Evolutionary conservation across 371 early-diverging fungal genomes (phyloP).

Genomic region (Mucor indicus): DNA sequence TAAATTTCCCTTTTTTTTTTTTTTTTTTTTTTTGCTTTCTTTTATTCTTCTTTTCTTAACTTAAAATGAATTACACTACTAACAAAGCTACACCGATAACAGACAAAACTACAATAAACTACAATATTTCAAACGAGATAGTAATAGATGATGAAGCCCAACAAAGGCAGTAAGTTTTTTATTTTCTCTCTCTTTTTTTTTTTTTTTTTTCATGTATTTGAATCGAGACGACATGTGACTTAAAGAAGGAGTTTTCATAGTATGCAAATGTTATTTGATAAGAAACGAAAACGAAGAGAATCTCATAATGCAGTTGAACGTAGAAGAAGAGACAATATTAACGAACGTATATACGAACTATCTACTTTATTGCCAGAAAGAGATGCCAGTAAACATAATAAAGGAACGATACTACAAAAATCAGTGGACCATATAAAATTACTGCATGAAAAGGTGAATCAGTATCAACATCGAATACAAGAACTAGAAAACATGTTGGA

Average conservation of each 20-base stretch:
- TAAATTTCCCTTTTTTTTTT: neutral
- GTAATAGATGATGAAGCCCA: slow-evolving; percentile 29
- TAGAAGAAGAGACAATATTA: slow-evolving; percentile 92
- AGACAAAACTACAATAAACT: neutral
- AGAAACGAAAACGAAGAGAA: slow-evolving; percentile 34
- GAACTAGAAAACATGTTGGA: slow-evolving; percentile 60
- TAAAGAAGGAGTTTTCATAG: slow-evolving; percentile 3
- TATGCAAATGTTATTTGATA: slow-evolving; percentile 34
- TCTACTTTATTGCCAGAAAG: slow-evolving; percentile 46
- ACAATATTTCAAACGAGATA: no score
- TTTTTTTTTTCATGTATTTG: slow-evolving; percentile 8
- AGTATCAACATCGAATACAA: slow-evolving; percentile 58
- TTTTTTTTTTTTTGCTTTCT: neutral
- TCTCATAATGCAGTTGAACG: slow-evolving; percentile 73
- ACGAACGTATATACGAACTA: slow-evolving; percentile 81
- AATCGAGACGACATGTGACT: slow-evolving; percentile 9
- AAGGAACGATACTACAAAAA: slow-evolving; percentile 78
- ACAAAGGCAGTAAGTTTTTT: slow-evolving; percentile 27
- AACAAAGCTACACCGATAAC: neutral
- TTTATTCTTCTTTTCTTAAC: neutral
- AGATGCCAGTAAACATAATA: slow-evolving; percentile 65
- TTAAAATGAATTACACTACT: no score
- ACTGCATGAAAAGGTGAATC: slow-evolving; percentile 55
- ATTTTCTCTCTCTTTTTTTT: neutral
- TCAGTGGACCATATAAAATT: slow-evolving; percentile 86